Evolutionary conservation across 371 early-diverging fungal species (phyloP).

Genomic region (Mortierella sp.): DNA sequence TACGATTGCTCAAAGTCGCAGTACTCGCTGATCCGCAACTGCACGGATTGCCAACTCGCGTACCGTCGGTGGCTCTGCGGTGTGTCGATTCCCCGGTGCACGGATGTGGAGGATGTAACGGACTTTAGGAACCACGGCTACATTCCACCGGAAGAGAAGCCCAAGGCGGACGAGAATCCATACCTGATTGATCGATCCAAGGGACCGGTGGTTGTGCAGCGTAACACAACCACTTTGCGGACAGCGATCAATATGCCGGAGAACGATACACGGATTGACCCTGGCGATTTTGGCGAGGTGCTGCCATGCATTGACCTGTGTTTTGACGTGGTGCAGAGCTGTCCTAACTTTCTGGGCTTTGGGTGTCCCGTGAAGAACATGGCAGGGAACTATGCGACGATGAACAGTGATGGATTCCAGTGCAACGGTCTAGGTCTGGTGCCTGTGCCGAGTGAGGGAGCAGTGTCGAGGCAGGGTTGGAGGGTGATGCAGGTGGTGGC

Average conservation of each 20-base stretch:
- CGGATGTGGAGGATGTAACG: slow-evolving; percentile 50
- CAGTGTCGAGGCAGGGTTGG: neutral
- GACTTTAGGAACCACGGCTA: slow-evolving; percentile 26
- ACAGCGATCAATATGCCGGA: no score
- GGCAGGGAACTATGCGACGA: slow-evolving; percentile 47
- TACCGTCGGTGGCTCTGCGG: slow-evolving; percentile 76
- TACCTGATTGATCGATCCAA: slow-evolving; percentile 35
- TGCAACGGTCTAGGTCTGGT: slow-evolving; percentile 54
- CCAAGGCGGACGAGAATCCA: slow-evolving; percentile 27
- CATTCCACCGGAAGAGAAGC: slow-evolving; percentile 1
- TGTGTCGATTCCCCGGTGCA: slow-evolving; percentile 72
- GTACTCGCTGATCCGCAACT: slow-evolving; percentile 72
- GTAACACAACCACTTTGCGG: slow-evolving; percentile 45
- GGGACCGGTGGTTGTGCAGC: slow-evolving; percentile 47
- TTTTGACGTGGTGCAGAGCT: slow-evolving; percentile 72
- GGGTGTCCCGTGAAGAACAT: slow-evolving; percentile 67
- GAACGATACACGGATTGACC: slow-evolving; percentile 39
- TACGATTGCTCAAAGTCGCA: slow-evolving; percentile 66
- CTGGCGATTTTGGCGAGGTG: slow-evolving; percentile 65
- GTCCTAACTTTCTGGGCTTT: slow-evolving; percentile 71
- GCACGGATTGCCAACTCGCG: slow-evolving; percentile 66
- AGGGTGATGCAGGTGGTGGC: slow-evolving; percentile 1
- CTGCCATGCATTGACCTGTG: slow-evolving; percentile 75
- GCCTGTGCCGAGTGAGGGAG: slow-evolving; percentile 12
- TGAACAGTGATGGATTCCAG: slow-evolving; percentile 36